phyloP scores from a whole-genome alignment of 75 land plant species.

The Picea glauca region DNA sequence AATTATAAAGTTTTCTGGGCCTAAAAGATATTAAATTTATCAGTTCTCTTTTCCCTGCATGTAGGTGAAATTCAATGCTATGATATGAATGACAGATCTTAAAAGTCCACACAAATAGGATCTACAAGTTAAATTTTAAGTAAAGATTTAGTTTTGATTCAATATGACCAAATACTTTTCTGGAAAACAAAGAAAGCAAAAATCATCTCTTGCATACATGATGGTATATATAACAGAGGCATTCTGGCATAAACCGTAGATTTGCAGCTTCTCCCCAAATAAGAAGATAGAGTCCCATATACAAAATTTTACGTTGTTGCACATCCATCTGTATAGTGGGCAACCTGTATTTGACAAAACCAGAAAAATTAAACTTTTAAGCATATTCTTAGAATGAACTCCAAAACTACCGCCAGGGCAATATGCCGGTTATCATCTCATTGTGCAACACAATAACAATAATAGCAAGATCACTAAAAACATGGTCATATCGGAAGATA shows the following conservation, averaged over 20 bases:
- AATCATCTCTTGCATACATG: conserved; percentile 48
- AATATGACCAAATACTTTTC: not conserved
- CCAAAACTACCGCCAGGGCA: not conserved
- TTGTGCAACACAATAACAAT: not conserved
- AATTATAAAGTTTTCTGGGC: too few species aligned
- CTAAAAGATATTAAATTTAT: too few species aligned
- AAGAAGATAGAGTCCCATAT: conserved; percentile 77
- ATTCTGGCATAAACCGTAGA: conserved; percentile 92
- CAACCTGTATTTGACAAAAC: conserved; percentile 29
- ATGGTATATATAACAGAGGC: conserved; percentile 95
- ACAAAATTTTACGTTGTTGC: conserved; percentile 69
- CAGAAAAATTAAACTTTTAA: not conserved
- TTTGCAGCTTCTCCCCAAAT: conserved; percentile 99
- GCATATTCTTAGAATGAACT: not conserved
- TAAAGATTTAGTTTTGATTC: not conserved
- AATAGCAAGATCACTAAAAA: conserved; percentile 14
- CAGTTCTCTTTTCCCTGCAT: too few species aligned
- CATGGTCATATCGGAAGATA: conserved; percentile 25
- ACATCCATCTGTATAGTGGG: conserved; percentile 61
- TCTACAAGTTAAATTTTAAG: not conserved
- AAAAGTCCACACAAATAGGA: not conserved
- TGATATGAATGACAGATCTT: too few species aligned
- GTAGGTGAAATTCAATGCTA: too few species aligned
- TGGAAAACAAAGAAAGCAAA: not conserved
- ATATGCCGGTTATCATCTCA: not conserved